Base-by-base conservation (phyloP, 331 rosid genomes). In the Quercus tomentella region DNA sequence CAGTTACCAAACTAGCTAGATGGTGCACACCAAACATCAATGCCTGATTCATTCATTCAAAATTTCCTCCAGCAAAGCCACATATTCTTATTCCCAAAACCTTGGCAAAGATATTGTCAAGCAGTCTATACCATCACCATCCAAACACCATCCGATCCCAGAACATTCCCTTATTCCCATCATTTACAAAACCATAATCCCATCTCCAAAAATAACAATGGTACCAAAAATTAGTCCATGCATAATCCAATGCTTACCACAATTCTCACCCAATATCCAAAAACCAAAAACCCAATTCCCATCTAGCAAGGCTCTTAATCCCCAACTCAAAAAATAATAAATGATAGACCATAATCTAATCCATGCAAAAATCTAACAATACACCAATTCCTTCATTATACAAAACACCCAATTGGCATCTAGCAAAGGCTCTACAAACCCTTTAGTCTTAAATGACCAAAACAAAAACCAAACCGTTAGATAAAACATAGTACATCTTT, bases 61-160 rank as follows among this genome's bases (percentile, higher is more conserved):
- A 54, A 73, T 5, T 60, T 14, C 51, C 80, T 15, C 73, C 74
- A 60, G 62, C 30, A 74, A 55, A 68, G 75, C 49, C 75, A 26
- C 30, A 30, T 54, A 28, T 60, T 35, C 62, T 56, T 76, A 78
- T 1, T 33, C 20, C 28, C 55, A 70, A 23, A 73, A 73, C 67
- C 78, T 25, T 18, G n/a, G 3, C 73, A 41, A 41, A 41, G 45
- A 49, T 49, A 30, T 52, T 69, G 62, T 28, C 56, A 31, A 71
- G 45, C n/a, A 18, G 18, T 49, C 62, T 7, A 45, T 35, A 63
- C 22, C 49, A 35, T 30, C 61, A 58, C 71, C 68, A 60, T 21
- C 43, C 37, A 26, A 31, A 25, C 12, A 62, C 69, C 21, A 62
- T 14, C 66, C 31, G 7, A 23, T 60, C 66, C 66, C 25, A 60